phyloP scores from a whole-genome alignment of 2,329 filamentous ascomycete genomes.

The Aspergillus ochraceus region DNA sequence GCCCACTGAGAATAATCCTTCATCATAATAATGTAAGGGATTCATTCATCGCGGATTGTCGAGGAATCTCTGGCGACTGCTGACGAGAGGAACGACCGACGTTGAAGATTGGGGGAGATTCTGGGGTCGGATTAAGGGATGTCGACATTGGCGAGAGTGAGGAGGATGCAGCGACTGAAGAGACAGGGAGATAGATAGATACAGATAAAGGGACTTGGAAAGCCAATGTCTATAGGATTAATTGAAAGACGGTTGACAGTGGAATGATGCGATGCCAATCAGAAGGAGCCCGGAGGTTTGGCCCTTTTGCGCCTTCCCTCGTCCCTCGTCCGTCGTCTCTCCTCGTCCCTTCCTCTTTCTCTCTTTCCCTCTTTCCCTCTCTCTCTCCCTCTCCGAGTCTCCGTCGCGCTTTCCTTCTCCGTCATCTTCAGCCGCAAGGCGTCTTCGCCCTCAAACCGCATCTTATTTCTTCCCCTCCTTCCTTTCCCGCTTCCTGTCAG shows the following conservation, averaged over 20 bases:
- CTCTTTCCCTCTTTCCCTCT: conserved; percentile 2
- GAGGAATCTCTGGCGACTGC: too few species aligned
- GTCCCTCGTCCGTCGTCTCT: neutral
- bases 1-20: neutral
- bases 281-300: too few species aligned
- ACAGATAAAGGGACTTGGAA: neutral
- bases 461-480: conserved; percentile 1
- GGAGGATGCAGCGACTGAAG: too few species aligned
- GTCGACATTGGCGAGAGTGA: too few species aligned
- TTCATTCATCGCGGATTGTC: neutral
- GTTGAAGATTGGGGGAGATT: too few species aligned
- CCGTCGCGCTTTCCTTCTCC: neutral
- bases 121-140: too few species aligned
- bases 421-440: conserved; percentile 14
- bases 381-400: neutral
- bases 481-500: neutral
- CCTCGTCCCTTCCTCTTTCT: conserved; percentile 2
- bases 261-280: too few species aligned
- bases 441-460: neutral
- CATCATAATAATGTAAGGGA: neutral
- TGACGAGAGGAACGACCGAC: too few species aligned
- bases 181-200: too few species aligned
- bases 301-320: too few species aligned
- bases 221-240: neutral
- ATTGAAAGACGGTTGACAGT: neutral